Conservation (phyloP, 2,329 filamentous ascomycete genomes). For the Emergomyces pasteurianus region DNA sequence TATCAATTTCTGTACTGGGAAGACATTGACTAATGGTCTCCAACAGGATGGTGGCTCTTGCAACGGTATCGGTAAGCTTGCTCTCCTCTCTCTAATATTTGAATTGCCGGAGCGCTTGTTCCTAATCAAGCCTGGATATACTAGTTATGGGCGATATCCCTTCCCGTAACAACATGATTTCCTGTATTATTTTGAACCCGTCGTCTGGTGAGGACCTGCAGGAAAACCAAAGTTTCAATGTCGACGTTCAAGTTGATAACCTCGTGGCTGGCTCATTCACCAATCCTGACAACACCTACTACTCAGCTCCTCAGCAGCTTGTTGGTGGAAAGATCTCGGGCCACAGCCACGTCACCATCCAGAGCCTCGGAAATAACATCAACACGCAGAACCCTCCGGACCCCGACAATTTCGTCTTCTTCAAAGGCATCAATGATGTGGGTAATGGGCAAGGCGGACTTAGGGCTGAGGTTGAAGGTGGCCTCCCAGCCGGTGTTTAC, state of each 20-base stretch:
- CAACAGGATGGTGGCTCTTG: slow-evolving; percentile 42
- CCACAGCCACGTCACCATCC: slow-evolving; percentile 37
- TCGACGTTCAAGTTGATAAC: slow-evolving; percentile 38
- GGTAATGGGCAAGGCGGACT: slow-evolving; percentile 39
- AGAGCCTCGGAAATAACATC: slow-evolving; percentile 31
- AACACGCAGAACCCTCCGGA: slow-evolving; percentile 27
- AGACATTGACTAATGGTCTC: slow-evolving; percentile 43
- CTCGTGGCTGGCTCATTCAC: slow-evolving; percentile 43
- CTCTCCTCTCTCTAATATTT: background rate
- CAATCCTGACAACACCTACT: slow-evolving; percentile 44
- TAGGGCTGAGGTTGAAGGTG: slow-evolving; percentile 33
- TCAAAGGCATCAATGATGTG: slow-evolving; percentile 46
- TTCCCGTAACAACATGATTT: slow-evolving; percentile 40
- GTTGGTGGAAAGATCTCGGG: slow-evolving; percentile 27
- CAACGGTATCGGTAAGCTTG: slow-evolving; percentile 39
- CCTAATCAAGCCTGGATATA: background rate
- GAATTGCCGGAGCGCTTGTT: background rate
- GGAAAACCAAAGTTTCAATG: slow-evolving; percentile 34
- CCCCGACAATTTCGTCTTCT: slow-evolving; percentile 41
- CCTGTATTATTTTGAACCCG: slow-evolving; percentile 41
- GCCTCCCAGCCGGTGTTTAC: slow-evolving; percentile 39
- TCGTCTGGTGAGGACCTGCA: slow-evolving; percentile 29
- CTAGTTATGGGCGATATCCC: slow-evolving; percentile 49
- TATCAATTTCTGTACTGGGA: slow-evolving; percentile 48
- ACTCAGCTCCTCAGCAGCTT: slow-evolving; percentile 43